Evolutionary conservation across 2,329 filamentous ascomycete species (phyloP).

Genomic region (Clonostachys sp.): DNA sequence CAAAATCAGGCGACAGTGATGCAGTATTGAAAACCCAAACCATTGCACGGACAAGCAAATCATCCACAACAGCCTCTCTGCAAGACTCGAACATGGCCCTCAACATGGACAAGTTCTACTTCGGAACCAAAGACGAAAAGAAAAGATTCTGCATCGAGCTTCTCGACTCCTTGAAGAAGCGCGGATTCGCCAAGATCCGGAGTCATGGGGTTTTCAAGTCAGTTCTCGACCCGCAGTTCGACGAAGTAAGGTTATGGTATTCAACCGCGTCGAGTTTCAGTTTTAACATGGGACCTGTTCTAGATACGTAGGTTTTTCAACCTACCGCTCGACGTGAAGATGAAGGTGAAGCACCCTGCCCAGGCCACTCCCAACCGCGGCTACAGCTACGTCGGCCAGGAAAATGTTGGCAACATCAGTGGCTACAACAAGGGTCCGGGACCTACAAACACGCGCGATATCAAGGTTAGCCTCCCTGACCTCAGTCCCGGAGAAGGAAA

Average conservation of each 20-base stretch:
- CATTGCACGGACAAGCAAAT: too few relatives aligned
- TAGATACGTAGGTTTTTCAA: slow-evolving; percentile 3
- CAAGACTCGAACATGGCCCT: slow-evolving; percentile 2
- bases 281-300: too few relatives aligned
- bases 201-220: slow-evolving; percentile 14
- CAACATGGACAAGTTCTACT: slow-evolving; percentile 17
- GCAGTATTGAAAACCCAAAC: too few relatives aligned
- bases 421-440: slow-evolving; percentile 8
- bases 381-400: slow-evolving; percentile 20
- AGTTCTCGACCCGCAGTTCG: slow-evolving; percentile 12
- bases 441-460: slow-evolving; percentile 1
- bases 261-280: not conserved
- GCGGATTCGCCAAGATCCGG: slow-evolving; percentile 11
- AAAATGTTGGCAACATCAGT: slow-evolving; percentile 16
- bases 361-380: slow-evolving; percentile 19
- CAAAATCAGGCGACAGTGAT: too few relatives aligned
- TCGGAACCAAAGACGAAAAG: slow-evolving; percentile 14
- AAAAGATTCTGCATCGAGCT: slow-evolving; percentile 12
- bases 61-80: too few relatives aligned
- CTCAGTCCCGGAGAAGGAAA: not conserved
- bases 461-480: not conserved
- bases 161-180: slow-evolving; percentile 9
- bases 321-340: slow-evolving; percentile 16
- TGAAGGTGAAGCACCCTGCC: slow-evolving; percentile 19
- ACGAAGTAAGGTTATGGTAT: slow-evolving; percentile 1